phyloP scores from a whole-genome alignment of 2,329 filamentous ascomycete species.

The Arthrinium phaeospermum region DNA sequence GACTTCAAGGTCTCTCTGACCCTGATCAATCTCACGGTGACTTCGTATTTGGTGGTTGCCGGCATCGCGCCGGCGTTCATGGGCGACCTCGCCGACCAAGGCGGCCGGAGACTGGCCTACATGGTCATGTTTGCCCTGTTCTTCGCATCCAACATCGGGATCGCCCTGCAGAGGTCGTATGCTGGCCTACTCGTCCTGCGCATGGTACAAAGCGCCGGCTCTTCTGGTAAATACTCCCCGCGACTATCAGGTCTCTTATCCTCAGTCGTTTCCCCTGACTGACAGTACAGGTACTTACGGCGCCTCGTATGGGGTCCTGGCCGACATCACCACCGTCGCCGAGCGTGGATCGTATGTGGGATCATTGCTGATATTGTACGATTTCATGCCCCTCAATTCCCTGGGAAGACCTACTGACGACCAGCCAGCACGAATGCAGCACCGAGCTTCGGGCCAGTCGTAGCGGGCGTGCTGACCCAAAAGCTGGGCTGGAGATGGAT shows the following conservation, averaged over 20 bases:
- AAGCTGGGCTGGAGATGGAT: slow-evolving; percentile 23
- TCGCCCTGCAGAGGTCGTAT: slow-evolving; percentile 25
- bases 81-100: slow-evolving; percentile 25
- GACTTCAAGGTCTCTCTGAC: slow-evolving; percentile 23
- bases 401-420: not conserved
- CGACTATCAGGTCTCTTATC: not conserved
- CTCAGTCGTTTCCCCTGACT: slow-evolving; percentile 32
- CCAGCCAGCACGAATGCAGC: slow-evolving; percentile 3
- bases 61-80: slow-evolving; percentile 23
- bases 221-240: slow-evolving; percentile 22
- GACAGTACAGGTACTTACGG: not conserved
- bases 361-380: slow-evolving; percentile 22
- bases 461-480: slow-evolving; percentile 21
- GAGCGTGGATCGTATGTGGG: slow-evolving; percentile 5
- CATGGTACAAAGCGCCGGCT: slow-evolving; percentile 27
- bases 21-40: slow-evolving; percentile 29
- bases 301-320: not conserved
- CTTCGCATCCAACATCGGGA: slow-evolving; percentile 26
- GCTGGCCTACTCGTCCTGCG: slow-evolving; percentile 25
- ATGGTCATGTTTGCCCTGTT: slow-evolving; percentile 24
- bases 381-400: not conserved
- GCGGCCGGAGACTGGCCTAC: slow-evolving; percentile 24
- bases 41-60: slow-evolving; percentile 26
- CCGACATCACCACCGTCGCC: not conserved
- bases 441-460: slow-evolving; percentile 23